These are phyloP conservation scores for Pythium volutum DNA, from an alignment of 352 stramenopile genomes.

Conservation along the genomic window DNA sequence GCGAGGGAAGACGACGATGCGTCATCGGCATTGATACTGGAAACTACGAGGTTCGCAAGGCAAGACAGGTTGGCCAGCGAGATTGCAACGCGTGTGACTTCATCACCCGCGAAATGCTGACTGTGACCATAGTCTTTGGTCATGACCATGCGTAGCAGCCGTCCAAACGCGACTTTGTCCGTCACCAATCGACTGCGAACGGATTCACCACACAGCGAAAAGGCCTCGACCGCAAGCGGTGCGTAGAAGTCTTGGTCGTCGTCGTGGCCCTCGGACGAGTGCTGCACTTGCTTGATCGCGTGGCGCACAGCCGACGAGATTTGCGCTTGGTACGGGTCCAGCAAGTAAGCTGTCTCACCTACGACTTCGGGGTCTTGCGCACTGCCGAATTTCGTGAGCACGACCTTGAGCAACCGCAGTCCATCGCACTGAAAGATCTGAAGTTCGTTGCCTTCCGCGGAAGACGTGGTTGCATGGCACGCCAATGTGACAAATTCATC, in stretches of 20 bases:
- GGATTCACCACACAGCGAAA: constrained; percentile 51
- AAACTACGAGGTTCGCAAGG: constrained; percentile 51
- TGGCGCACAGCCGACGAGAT: constrained; percentile 78
- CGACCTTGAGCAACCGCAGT: constrained; percentile 58
- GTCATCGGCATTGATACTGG: constrained; percentile 35
- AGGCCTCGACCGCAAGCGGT: constrained; percentile 63
- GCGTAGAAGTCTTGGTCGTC: constrained; percentile 51
- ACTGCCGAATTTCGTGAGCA: constrained; percentile 56
- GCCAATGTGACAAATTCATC: constrained; percentile 86
- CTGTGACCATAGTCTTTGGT: constrained; percentile 59
- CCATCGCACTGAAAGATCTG: constrained; percentile 77
- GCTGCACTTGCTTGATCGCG: constrained; percentile 53
- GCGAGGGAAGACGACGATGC: constrained; percentile 33
- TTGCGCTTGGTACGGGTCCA: constrained; percentile 84
- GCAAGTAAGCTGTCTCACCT: constrained; percentile 46
- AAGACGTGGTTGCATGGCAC: constrained; percentile 73
- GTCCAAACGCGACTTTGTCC: constrained; percentile 67
- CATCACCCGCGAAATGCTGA: constrained; percentile 55
- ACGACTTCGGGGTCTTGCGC: constrained; percentile 69
- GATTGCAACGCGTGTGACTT: constrained; percentile 48
- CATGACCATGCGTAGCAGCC: constrained; percentile 59
- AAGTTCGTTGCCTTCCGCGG: constrained; percentile 64
- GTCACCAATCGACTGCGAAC: constrained; percentile 55
- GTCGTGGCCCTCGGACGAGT: constrained; percentile 9
- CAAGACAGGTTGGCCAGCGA: constrained; percentile 62